Base-by-base conservation (phyloP, 495 filamentous ascomycete genomes). In the Neurospora terricola region DNA sequence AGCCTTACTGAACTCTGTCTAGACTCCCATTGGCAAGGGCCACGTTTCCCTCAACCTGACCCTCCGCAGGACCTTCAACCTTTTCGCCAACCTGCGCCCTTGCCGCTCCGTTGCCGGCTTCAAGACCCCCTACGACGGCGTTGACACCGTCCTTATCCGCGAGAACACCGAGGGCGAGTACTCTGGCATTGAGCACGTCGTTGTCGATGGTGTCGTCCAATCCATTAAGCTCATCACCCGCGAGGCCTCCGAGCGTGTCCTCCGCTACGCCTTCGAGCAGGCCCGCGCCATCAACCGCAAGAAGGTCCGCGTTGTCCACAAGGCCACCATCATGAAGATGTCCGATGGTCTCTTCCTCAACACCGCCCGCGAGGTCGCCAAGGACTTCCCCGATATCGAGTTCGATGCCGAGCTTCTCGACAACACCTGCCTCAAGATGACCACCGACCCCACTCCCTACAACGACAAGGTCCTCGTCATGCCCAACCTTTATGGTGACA, bases 241-340 rank as follows among this genome's bases (percentile, higher is more conserved):
- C 68, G 93, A 93, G 76, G 96, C 96, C 70, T 93, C 89, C 77
- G 96, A 99, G 89, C 90, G 96, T 74, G 96, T 99, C 48, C 89
- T 98, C 43, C 90, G 93, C 75, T 99, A 93, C 83, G 96, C 96
- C 73, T 99, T 99, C 90, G 94, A 98, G 83, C 94, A 98, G 79
- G 96, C 96, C 77, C 87, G 94, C 82, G 88, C 92, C 70, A 92
- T 98, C 75, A 92, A 94, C 79, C 92, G 92, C 87, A 92, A 89
- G 81, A 97, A 98, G 90, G 96, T 99, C 74, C 92, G 96, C 75
- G 95, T 91, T 45, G 96, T 98, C 70, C 95, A 98, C 90, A 98
- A 98, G 89, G 96, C 95, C 79, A 99, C 96, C 79, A 99, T 98
- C 87, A 98, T 98, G 96, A 99, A 99, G 91, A 98, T 98, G 96